Evolutionary conservation across 108 stramenopile genomes (phyloP), one percentile per base, ranked within the genome.

Genomic region (Seminavis robusta): DNA sequence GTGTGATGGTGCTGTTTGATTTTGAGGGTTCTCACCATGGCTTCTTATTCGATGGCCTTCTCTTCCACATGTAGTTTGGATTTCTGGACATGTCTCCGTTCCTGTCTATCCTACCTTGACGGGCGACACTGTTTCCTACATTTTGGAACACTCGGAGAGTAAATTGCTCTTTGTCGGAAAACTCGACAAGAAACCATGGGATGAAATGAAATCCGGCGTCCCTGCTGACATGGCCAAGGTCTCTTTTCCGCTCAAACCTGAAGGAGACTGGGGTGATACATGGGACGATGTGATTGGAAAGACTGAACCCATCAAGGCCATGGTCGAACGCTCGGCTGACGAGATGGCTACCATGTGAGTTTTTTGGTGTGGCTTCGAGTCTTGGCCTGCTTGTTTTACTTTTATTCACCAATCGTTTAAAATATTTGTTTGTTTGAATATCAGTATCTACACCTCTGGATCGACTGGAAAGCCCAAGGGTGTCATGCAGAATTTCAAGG

Each of bases 391-490:
- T 42, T 42, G 41, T 42, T 3, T 21, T 21, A 3, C 4, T 21
- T 37, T 4, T 21, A 9, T 42, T 3, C 21, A 21, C 3, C 21
- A 21, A 7, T 7, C 3, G 9, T 7, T 3, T 42, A 17, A 42
- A 42, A 17, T 42, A 17, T 7, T 9, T 11, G 17, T 42, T 42
- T 42, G 20, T 42, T 7, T 42, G 17, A 21, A 8, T 13, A 11
- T 37, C 13, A 8, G 8, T 45, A 84, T 88, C 53, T 84, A 84
- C 79, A 88, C 86, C 10, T 74, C 74, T 52, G 86, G 86, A 48
- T 76, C 73, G 70, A 84, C 86, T 30, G 86, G 86, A 54, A 53
- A 80, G 73, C 86, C 86, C 10, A 88, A 88, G 75, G 86, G 86
- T 56, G 86, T 88, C 66, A 88, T 88, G 86, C 69, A 78, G 13